phyloP scores from a whole-genome alignment of 1,284 basidiomycete species.

The Lignosus rhinocerotis region DNA sequence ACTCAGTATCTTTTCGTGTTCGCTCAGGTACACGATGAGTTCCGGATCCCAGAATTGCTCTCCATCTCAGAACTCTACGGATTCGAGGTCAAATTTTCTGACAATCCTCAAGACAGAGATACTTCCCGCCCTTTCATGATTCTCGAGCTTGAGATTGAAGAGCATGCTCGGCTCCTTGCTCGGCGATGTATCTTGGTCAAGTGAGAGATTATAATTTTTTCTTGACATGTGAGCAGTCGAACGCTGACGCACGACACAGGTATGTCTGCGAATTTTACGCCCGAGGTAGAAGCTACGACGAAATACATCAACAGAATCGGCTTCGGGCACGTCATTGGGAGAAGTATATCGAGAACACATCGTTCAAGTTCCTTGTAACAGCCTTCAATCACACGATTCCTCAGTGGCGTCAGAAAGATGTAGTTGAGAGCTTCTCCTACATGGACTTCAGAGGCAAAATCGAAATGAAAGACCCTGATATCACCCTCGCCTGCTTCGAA shows the following conservation, averaged over 20 bases:
- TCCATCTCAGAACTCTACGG: slow-evolving; percentile 70
- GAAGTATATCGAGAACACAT: slow-evolving; percentile 60
- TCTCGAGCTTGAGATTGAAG: slow-evolving; percentile 68
- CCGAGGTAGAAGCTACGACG: slow-evolving; percentile 64
- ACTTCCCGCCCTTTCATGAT: slow-evolving; percentile 74
- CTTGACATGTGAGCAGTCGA: neutral
- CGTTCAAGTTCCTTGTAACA: slow-evolving; percentile 82
- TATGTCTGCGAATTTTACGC: slow-evolving; percentile 79
- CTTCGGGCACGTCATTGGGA: slow-evolving; percentile 55
- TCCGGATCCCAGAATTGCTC: slow-evolving; percentile 77
- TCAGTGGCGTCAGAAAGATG: slow-evolving; percentile 59
- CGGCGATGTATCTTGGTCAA: slow-evolving; percentile 83
- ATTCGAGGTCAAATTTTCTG: slow-evolving; percentile 52
- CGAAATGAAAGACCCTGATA: slow-evolving; percentile 80
- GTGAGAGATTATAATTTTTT: slow-evolving; percentile 43
- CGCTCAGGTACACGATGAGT: slow-evolving; percentile 78
- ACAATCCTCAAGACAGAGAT: slow-evolving; percentile 45
- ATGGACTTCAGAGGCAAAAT: slow-evolving; percentile 86
- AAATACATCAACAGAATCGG: slow-evolving; percentile 65
- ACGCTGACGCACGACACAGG: slow-evolving; percentile 41
- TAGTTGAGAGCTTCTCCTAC: slow-evolving; percentile 84
- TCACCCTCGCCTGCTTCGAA: slow-evolving; percentile 83
- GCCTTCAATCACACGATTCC: slow-evolving; percentile 79
- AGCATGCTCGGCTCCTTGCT: slow-evolving; percentile 74
- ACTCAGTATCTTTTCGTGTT: slow-evolving; percentile 71